Conservation (phyloP, 73 alveolate species). For the Stentor coeruleus region DNA sequence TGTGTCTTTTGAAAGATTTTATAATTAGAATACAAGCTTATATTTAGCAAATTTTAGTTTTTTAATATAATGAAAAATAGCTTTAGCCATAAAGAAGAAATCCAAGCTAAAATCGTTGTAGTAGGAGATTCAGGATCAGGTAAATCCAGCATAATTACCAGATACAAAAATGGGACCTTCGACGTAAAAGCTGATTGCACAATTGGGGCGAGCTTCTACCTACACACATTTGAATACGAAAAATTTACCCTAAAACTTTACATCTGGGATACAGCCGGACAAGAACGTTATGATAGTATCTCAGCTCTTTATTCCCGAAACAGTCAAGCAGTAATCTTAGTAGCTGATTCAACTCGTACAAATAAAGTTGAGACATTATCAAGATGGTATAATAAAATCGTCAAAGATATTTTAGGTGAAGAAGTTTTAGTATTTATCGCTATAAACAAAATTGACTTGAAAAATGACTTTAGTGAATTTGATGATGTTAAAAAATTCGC, state of each 20-base stretch:
- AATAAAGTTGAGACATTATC: not conserved
- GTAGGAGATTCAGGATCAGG: not conserved
- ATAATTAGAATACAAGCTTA: too few species aligned
- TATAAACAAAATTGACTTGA: not conserved
- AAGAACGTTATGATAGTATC: not conserved
- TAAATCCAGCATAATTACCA: not conserved
- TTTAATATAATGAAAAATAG: too few species aligned
- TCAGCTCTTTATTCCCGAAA: not conserved
- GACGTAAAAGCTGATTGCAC: not conserved
- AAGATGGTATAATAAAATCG: not conserved
- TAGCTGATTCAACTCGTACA: not conserved
- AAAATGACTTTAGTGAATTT: not conserved
- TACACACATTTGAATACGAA: not conserved
- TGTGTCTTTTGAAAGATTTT: too few species aligned
- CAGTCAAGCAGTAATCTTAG: not conserved
- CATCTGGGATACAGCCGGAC: not conserved
- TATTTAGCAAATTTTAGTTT: too few species aligned
- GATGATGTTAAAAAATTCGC: not conserved
- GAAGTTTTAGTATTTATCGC: not conserved
- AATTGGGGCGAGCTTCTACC: not conserved
- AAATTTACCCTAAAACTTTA: not conserved
- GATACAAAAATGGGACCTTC: not conserved
- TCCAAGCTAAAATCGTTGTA: not conserved
- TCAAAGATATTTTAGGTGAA: not conserved
- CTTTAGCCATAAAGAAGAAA: too few species aligned